phyloP scores from a whole-genome alignment of 805 yeast species.

The Clavispora santaluciae region DNA sequence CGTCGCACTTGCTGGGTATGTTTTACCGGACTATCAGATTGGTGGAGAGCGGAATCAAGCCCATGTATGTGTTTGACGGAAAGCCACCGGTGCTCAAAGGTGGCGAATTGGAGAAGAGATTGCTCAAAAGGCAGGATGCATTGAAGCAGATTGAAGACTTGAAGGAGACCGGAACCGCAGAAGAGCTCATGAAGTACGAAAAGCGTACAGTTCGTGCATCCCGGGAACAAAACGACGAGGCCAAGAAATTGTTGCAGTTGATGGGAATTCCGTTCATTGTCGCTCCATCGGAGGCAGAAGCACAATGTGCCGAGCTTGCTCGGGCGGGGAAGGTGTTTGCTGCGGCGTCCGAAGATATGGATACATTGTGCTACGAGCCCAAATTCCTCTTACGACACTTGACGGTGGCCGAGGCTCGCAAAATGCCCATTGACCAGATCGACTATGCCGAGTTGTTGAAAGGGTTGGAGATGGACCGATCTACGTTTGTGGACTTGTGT shows the following conservation, averaged over 20 bases:
- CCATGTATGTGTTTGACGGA: slow-evolving; percentile 96
- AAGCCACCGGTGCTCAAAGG: slow-evolving; percentile 93
- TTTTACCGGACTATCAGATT: slow-evolving; percentile 88
- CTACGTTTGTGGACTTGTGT: slow-evolving; percentile 84
- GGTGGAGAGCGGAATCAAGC: slow-evolving; percentile 91
- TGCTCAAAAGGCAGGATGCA: slow-evolving; percentile 78
- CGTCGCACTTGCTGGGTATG: slow-evolving; percentile 93
- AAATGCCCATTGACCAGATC: slow-evolving; percentile 86
- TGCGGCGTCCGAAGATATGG: slow-evolving; percentile 99
- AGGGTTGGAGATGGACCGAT: slow-evolving; percentile 68
- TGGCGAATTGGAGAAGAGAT: slow-evolving; percentile 86
- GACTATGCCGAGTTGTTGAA: slow-evolving; percentile 62
- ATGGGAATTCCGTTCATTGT: slow-evolving; percentile 95
- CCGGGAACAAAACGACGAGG: slow-evolving; percentile 89
- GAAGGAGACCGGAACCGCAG: slow-evolving; percentile 75
- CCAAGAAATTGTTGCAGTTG: slow-evolving; percentile 66
- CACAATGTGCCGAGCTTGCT: slow-evolving; percentile 94
- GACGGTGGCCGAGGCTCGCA: slow-evolving; percentile 91
- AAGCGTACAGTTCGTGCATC: slow-evolving; percentile 88
- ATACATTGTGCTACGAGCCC: slow-evolving; percentile 87
- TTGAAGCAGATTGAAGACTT: slow-evolving; percentile 66
- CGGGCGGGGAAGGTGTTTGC: slow-evolving; percentile 88
- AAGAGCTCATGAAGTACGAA: slow-evolving; percentile 71
- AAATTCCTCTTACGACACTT: slow-evolving; percentile 80
- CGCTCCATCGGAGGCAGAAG: slow-evolving; percentile 98